Conservation (phyloP, 495 filamentous ascomycete species). For the Hypoxylon fragiforme region DNA sequence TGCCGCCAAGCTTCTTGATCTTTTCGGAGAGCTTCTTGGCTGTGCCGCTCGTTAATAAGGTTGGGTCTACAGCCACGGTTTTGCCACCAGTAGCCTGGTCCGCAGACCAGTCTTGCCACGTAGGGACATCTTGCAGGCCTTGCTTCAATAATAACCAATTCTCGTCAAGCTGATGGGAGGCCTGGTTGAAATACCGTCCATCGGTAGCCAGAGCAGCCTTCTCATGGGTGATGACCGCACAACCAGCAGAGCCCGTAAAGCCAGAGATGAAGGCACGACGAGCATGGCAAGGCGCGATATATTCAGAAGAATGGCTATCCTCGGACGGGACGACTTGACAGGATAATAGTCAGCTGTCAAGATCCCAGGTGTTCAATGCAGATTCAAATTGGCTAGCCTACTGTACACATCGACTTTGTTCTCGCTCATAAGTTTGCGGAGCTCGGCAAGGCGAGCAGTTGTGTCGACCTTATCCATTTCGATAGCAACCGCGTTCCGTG, state of each 20-base stretch:
- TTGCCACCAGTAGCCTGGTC: constrained; percentile 84
- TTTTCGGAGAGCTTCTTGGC: constrained; percentile 86
- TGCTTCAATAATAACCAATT: constrained; percentile 95
- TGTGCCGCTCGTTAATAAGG: constrained; percentile 79
- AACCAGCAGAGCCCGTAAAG: constrained; percentile 94
- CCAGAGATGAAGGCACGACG: constrained; percentile 91
- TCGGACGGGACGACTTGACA: constrained; percentile 88
- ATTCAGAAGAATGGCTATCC: constrained; percentile 97
- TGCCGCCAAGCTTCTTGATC: constrained; percentile 84
- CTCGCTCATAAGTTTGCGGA: constrained; percentile 88
- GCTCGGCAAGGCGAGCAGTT: constrained; percentile 69
- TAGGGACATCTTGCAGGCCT: constrained; percentile 89
- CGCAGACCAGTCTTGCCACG: constrained; percentile 96
- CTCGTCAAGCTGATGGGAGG: constrained; percentile 83
- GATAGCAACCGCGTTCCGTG: constrained; percentile 34
- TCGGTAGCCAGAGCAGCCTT: constrained; percentile 94
- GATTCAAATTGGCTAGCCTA: constrained; percentile 52
- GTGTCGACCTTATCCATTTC: constrained; percentile 89
- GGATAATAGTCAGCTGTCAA: constrained; percentile 18
- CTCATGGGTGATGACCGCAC: constrained; percentile 81
- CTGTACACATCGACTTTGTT: constrained; percentile 90
- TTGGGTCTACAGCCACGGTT: constrained; percentile 88
- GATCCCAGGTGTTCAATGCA: constrained; percentile 1
- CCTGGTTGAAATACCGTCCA: constrained; percentile 98
- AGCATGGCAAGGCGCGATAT: constrained; percentile 91